Evolutionary conservation across 2,329 filamentous ascomycete species (phyloP).

Genomic region (Aureobasidium musti): DNA sequence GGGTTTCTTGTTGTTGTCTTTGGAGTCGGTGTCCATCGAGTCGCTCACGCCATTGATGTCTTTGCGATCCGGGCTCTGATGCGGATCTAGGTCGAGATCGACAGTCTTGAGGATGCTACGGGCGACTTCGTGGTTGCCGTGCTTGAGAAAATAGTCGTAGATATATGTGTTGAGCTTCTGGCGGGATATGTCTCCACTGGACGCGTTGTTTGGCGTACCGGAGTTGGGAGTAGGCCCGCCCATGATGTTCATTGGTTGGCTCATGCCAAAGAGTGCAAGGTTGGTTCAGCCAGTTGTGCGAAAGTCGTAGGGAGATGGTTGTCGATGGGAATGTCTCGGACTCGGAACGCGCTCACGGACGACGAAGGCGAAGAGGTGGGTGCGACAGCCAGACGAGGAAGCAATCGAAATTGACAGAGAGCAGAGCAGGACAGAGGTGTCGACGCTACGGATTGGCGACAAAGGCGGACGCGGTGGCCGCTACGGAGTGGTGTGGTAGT

Average conservation of each 20-base stretch:
- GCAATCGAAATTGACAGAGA: neutral
- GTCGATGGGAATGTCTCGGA: slow-evolving; percentile 23
- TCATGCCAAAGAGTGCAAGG: slow-evolving; percentile 45
- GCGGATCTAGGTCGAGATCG: slow-evolving; percentile 53
- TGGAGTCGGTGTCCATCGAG: slow-evolving; percentile 70
- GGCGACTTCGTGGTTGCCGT: slow-evolving; percentile 81
- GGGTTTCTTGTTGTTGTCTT: slow-evolving; percentile 72
- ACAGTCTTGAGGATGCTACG: slow-evolving; percentile 63
- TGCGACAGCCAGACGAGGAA: neutral
- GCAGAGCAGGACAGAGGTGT: neutral
- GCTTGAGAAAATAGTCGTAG: slow-evolving; percentile 87
- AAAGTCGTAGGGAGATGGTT: slow-evolving; percentile 7
- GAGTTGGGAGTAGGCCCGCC: slow-evolving; percentile 42
- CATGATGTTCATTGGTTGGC: slow-evolving; percentile 63
- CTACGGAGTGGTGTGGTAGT: neutral
- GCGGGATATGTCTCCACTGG: slow-evolving; percentile 48
- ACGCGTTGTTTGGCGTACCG: slow-evolving; percentile 32
- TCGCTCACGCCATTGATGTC: slow-evolving; percentile 69
- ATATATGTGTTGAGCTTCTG: slow-evolving; percentile 76
- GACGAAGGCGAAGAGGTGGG: neutral
- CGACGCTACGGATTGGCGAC: neutral
- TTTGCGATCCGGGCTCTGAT: slow-evolving; percentile 62
- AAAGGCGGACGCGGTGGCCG: neutral
- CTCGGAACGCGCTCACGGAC: slow-evolving; percentile 17
- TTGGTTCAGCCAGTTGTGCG: slow-evolving; percentile 30